Conservation (phyloP, 1,139 yeast species). For the Diutina rugosa region DNA sequence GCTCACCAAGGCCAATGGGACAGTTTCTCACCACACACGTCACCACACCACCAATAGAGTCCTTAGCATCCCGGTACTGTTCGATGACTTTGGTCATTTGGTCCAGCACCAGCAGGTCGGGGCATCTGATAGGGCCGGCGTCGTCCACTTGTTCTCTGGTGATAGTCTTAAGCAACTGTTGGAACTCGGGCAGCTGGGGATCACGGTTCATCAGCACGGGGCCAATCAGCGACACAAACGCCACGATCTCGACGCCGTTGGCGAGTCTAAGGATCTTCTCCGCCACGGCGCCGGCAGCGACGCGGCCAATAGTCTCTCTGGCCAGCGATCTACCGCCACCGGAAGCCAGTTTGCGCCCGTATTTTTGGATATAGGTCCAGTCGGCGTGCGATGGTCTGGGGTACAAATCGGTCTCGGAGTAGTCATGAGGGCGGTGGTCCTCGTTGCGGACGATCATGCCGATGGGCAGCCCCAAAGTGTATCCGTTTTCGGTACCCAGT, state of each 20-base stretch:
- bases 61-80: constrained; percentile 73
- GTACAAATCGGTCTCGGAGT: constrained; percentile 84
- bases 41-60: constrained; percentile 95
- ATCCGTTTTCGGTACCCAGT: constrained; percentile 86
- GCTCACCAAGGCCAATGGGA: constrained; percentile 94
- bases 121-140: constrained; percentile 88
- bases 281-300: constrained; percentile 98
- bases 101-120: constrained; percentile 58
- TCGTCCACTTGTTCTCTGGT: constrained; percentile 85
- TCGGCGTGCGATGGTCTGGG: constrained; percentile 99
- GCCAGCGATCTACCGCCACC: constrained; percentile 98
- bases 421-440: constrained; percentile 95
- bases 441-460: constrained; percentile 88
- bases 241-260: constrained; percentile 85
- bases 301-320: constrained; percentile 95
- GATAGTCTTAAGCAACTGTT: constrained; percentile 52
- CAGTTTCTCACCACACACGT: constrained; percentile 92
- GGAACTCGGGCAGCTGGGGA: constrained; percentile 52
- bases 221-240: constrained; percentile 90
- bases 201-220: constrained; percentile 62
- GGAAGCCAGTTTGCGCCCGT: constrained; percentile 84
- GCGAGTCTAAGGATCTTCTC: constrained; percentile 74
- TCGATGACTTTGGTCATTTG: constrained; percentile 83
- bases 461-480: constrained; percentile 89
- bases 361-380: constrained; percentile 80